Conservation (phyloP, 768 basidiomycete species). For the Cubamyces lactineus region DNA sequence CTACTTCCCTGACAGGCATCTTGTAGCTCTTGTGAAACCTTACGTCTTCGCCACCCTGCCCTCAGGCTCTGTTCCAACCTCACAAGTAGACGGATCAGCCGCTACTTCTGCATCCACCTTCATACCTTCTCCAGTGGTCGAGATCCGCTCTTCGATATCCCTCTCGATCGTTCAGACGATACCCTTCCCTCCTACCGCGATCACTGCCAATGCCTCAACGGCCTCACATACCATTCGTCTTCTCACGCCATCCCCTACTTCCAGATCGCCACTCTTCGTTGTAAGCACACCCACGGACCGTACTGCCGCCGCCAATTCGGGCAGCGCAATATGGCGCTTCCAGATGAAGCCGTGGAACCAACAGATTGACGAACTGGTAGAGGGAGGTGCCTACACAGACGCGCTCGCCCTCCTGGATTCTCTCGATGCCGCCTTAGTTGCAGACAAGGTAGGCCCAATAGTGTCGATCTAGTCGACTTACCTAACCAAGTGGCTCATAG, state of each 20-base stretch:
- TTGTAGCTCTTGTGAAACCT: conserved; percentile 64
- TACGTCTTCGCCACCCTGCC: conserved; percentile 80
- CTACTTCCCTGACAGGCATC: not conserved
- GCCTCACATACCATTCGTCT: conserved; percentile 56
- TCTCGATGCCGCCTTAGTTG: conserved; percentile 58
- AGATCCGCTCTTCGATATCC: conserved; percentile 74
- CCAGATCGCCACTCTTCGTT: conserved; percentile 61
- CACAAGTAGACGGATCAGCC: conserved; percentile 30
- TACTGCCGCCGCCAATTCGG: conserved; percentile 62
- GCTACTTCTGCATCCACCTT: conserved; percentile 41
- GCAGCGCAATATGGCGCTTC: conserved; percentile 79
- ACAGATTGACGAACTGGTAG: conserved; percentile 84
- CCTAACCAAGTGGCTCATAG: conserved; percentile 36
- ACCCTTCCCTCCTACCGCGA: conserved; percentile 58
- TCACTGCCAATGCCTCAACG: conserved; percentile 26
- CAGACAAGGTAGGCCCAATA: conserved; percentile 58
- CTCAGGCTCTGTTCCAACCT: conserved; percentile 55
- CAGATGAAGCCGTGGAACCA: conserved; percentile 73
- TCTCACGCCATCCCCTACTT: conserved; percentile 56
- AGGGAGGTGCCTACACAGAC: conserved; percentile 68
- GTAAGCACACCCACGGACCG: conserved; percentile 79
- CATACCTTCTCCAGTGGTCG: conserved; percentile 61
- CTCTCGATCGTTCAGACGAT: conserved; percentile 62
- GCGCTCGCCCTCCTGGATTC: conserved; percentile 79
- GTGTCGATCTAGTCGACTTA: not conserved